Percentiles rank a stretch among this genome's conserved stretches.
phyloP scores from a whole-genome alignment of 2,329 filamentous ascomycete species.

The Talaromyces rugulosus region DNA sequence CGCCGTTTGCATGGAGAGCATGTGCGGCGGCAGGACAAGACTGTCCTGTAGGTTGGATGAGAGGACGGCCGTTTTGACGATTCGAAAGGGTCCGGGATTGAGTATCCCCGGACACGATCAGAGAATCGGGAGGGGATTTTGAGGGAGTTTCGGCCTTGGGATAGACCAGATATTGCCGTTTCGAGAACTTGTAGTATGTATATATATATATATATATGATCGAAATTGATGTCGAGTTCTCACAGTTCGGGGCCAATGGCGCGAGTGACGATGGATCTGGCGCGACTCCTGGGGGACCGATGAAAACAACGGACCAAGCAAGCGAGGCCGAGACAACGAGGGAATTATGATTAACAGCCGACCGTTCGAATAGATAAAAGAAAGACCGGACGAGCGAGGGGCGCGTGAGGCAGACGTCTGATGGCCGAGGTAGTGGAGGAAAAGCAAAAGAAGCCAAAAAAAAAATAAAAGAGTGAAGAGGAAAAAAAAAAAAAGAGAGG shows the following conservation, averaged over 20 bases:
- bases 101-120: conserved; percentile 21
- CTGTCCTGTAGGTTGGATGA: conserved; percentile 75
- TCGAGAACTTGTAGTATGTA: neutral
- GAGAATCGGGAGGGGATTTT: neutral
- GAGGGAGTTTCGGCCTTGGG: conserved; percentile 4
- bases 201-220: neutral
- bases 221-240: neutral
- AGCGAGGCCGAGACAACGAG: neutral
- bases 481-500: conserved; percentile 18
- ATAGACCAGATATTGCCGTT: neutral
- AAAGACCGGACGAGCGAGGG: conserved; percentile 14
- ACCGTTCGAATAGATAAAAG: neutral
- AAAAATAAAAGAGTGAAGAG: conserved; percentile 14
- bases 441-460: conserved; percentile 2
- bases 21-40: conserved; percentile 73
- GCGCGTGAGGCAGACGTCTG: conserved; percentile 10
- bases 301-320: neutral
- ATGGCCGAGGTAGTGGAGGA: neutral
- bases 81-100: conserved; percentile 12
- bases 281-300: neutral
- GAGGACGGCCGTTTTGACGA: conserved; percentile 77
- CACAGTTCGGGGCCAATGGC: neutral
- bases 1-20: conserved; percentile 85
- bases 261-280: neutral
- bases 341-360: neutral